phyloP scores from a whole-genome alignment of 768 basidiomycete genomes.

The Lentinus brumalis region DNA sequence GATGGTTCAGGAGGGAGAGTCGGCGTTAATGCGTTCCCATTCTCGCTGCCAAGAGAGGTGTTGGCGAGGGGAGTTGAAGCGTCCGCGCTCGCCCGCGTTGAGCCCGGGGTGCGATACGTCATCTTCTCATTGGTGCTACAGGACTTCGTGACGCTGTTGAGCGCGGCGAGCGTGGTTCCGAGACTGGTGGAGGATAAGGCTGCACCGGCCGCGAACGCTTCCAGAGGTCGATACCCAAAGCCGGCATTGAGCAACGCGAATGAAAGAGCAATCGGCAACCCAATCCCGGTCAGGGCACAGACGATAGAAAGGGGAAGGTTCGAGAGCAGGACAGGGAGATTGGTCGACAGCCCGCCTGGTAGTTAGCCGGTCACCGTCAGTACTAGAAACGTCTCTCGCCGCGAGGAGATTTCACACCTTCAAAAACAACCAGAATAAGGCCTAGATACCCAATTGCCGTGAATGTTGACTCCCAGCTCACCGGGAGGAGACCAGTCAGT shows the following conservation, averaged over 20 bases:
- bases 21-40: background rate
- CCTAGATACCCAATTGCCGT: slow-evolving; percentile 48
- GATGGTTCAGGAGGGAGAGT: slow-evolving; percentile 28
- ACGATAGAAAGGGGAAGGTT: slow-evolving; percentile 49
- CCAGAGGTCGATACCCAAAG: slow-evolving; percentile 43
- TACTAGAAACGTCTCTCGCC: slow-evolving; percentile 35
- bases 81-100: background rate
- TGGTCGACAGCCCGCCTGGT: slow-evolving; percentile 62
- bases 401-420: slow-evolving; percentile 14
- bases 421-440: slow-evolving; percentile 31
- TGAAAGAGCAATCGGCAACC: slow-evolving; percentile 50
- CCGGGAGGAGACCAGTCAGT: slow-evolving; percentile 45
- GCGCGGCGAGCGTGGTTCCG: slow-evolving; percentile 65
- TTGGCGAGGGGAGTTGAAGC: background rate
- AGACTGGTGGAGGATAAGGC: slow-evolving; percentile 65
- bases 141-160: slow-evolving; percentile 34
- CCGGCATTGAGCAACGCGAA: slow-evolving; percentile 46
- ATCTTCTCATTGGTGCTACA: background rate
- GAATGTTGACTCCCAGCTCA: slow-evolving; percentile 45
- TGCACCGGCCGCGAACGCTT: slow-evolving; percentile 63
- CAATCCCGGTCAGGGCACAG: slow-evolving; percentile 55
- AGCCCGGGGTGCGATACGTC: too few relatives aligned
- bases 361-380: slow-evolving; percentile 25
- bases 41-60: background rate
- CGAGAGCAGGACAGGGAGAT: slow-evolving; percentile 44